Evolutionary conservation across 2,329 filamentous ascomycete genomes (phyloP).

Genomic region (Colletotrichum gloeosporioides): DNA sequence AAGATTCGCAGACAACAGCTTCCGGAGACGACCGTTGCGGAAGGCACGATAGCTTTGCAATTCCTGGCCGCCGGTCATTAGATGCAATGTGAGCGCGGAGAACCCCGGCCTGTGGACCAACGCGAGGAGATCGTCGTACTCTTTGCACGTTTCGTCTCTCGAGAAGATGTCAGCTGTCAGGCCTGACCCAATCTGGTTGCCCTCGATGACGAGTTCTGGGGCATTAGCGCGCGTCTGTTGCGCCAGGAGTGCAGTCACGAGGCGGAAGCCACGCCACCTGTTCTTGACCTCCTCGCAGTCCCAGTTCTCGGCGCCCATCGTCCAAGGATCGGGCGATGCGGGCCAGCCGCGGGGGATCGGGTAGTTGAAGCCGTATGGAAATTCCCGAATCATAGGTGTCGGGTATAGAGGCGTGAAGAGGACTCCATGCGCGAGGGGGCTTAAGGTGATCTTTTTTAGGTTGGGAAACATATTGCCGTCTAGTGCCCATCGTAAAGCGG

Average conservation of each 20-base stretch:
- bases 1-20: constrained; percentile 25
- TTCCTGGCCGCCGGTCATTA: constrained; percentile 20
- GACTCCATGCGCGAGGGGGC: constrained; percentile 41
- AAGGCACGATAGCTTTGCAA: constrained; percentile 9
- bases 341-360: constrained; percentile 38
- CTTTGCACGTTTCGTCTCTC: constrained; percentile 20
- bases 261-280: constrained; percentile 36
- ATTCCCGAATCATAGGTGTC: constrained; percentile 46
- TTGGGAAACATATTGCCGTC: constrained; percentile 32
- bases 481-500: constrained; percentile 36
- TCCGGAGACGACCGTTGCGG: constrained; percentile 22
- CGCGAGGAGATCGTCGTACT: constrained; percentile 28
- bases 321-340: neutral
- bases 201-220: constrained; percentile 39
- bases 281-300: constrained; percentile 21
- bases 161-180: constrained; percentile 36
- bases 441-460: constrained; percentile 41
- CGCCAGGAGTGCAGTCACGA: constrained; percentile 30
- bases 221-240: constrained; percentile 23
- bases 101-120: constrained; percentile 30
- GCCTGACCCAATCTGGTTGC: constrained; percentile 30
- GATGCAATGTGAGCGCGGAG: constrained; percentile 28
- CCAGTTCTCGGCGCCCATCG: neutral
- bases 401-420: constrained; percentile 40
- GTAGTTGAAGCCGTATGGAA: constrained; percentile 44